Evolutionary conservation across 2,329 filamentous ascomycete genomes (phyloP).

Genomic region (Aspergillus sp.): DNA sequence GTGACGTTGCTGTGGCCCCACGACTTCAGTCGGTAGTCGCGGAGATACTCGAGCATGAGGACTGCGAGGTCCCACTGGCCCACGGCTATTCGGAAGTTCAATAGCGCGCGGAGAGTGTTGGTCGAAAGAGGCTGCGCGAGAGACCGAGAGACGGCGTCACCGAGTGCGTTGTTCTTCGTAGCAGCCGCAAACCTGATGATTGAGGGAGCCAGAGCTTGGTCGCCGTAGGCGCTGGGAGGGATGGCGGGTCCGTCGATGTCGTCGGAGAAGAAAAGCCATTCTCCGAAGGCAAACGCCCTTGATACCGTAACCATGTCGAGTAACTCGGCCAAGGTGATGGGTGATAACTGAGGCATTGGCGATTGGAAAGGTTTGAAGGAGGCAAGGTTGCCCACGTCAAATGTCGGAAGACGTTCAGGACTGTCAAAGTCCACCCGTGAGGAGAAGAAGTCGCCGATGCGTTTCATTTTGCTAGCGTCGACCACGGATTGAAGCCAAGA

Average conservation of each 20-base stretch:
- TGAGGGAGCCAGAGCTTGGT: constrained; percentile 50
- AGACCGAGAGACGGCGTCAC: constrained; percentile 26
- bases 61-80: constrained; percentile 34
- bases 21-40: constrained; percentile 30
- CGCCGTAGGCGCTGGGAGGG: constrained; percentile 40
- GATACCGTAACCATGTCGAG: constrained; percentile 50
- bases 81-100: constrained; percentile 32
- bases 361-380: constrained; percentile 22
- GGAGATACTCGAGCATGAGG: constrained; percentile 31
- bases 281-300: constrained; percentile 48
- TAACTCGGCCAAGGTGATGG: constrained; percentile 48
- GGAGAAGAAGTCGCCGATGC: constrained; percentile 33
- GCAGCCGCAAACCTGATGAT: constrained; percentile 55
- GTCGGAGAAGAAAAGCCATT: constrained; percentile 52
- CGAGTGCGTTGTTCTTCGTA: constrained; percentile 41
- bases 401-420: constrained; percentile 13
- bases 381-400: constrained; percentile 15
- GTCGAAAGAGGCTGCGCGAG: constrained; percentile 31
- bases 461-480: constrained; percentile 34
- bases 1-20: constrained; percentile 39
- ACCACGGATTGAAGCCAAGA: constrained; percentile 32
- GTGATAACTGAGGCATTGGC: constrained; percentile 41
- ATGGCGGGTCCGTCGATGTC: constrained; percentile 57
- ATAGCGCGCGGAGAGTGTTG: constrained; percentile 35
- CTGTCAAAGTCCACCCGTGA: constrained; percentile 16